A percentile compares a stretch with the other conserved stretches of the same genome.
phyloP scores from a whole-genome alignment of 2,329 filamentous ascomycete genomes.

The Xylaria hypoxylon region DNA sequence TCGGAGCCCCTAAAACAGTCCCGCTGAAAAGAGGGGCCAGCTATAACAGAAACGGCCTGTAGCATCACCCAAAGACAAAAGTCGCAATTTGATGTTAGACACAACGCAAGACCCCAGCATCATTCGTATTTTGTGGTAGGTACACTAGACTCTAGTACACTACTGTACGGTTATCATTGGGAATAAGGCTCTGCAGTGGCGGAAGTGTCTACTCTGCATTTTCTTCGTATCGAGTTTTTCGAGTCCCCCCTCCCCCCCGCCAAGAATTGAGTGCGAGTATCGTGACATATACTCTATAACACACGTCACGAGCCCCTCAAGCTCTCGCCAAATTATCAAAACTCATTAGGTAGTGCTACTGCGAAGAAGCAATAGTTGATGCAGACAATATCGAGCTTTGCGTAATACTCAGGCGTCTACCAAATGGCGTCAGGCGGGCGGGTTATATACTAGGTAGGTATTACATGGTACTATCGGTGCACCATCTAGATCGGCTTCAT shows the following conservation, averaged over 20 bases:
- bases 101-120: slow-evolving; percentile 22
- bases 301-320: slow-evolving; percentile 14
- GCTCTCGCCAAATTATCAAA: slow-evolving; percentile 11
- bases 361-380: not conserved
- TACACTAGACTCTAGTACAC: too few species aligned
- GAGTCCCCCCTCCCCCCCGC: not conserved
- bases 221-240: slow-evolving; percentile 30
- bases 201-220: slow-evolving; percentile 10
- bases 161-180: slow-evolving; percentile 14
- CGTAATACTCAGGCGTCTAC: slow-evolving; percentile 16
- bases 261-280: slow-evolving; percentile 16
- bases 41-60: slow-evolving; percentile 13
- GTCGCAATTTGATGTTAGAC: slow-evolving; percentile 32
- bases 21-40: slow-evolving; percentile 13
- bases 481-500: slow-evolving; percentile 11
- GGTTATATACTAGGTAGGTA: not conserved
- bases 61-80: slow-evolving; percentile 24
- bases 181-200: slow-evolving; percentile 18
- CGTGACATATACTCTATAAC: slow-evolving; percentile 10
- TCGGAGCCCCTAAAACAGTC: slow-evolving; percentile 22
- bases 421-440: slow-evolving; percentile 9
- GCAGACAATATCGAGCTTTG: slow-evolving; percentile 1
- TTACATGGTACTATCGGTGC: not conserved
- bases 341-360: too few species aligned
- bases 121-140: slow-evolving; percentile 33